Evolutionary conservation across 441 rosid species (phyloP), one percentile per base, ranked within the genome.

Genomic region (Gossypium gossypioides): DNA sequence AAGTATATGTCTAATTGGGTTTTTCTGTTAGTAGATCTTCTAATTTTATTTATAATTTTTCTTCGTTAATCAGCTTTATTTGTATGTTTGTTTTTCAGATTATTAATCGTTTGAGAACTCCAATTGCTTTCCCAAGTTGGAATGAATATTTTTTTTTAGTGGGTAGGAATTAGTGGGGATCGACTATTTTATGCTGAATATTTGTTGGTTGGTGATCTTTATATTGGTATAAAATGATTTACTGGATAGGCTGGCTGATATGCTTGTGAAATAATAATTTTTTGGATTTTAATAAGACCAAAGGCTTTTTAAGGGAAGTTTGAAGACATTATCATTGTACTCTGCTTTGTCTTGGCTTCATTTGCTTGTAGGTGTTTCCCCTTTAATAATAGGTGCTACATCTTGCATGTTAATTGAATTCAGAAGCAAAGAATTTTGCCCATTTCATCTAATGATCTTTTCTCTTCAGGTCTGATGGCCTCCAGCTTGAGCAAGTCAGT

Each of bases 391-490:
- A 25, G 15, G 3, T 63, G 50, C 29, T 37, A 19, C n/a, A 63
- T 15, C 21, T 40, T 37, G 16, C 25, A 21, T 63, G 25, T 10
- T 40, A 40, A 1, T 37, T 63, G 52, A 19, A 40, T 19, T 63
- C 16, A 16, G 48, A 63, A 40, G 52, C 61, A 21, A 54, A 32
- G n/a, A 76, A 56, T 51, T 37, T 54, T 67, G 21, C 73, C 77
- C 40, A 25, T 71, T 27, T 72, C 60, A 27, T 70, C 61, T 37
- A 77, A 78, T 68, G 48, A 27, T 72, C 59, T 82, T 62, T 68
- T 42, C 81, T 73, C 72, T 18, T 76, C 81, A 85, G 86, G 88
- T 85, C 86, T 66, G 72, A 83, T 86, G 89, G 87, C 79, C 87
- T 83, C 82, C 81, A 77, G 84, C 91, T 76, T 77, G 72, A 68